Conservation (phyloP, 345 rosid genomes). For the Lenwebbia sp. region DNA sequence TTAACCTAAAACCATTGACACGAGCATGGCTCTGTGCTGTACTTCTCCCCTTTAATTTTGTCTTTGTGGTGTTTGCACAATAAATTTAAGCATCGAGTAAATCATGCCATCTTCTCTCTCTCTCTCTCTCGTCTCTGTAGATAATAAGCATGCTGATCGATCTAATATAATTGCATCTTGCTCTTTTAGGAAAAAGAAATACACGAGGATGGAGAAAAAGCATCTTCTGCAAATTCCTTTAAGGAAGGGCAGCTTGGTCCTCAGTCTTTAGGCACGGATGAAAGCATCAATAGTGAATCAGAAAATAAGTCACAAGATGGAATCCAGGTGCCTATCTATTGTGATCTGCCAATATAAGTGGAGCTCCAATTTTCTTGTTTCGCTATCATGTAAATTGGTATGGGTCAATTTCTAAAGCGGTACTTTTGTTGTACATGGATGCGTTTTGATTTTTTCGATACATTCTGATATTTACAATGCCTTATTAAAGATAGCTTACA, state of each 20-base stretch:
- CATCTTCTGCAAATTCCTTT: slow-evolving; percentile 17
- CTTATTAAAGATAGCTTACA: not conserved
- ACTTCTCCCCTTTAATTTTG: not conserved
- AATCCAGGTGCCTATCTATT: slow-evolving; percentile 35
- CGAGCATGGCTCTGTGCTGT: not conserved
- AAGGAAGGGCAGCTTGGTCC: slow-evolving; percentile 29
- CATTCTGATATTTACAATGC: not conserved
- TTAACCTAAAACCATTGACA: not conserved
- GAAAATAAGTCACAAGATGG: slow-evolving; percentile 29
- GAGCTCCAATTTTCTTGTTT: not conserved
- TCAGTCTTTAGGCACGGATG: slow-evolving; percentile 24
- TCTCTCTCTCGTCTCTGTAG: not conserved
- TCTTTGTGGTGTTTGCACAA: not conserved
- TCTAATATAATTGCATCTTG: not conserved
- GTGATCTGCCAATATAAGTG: not conserved
- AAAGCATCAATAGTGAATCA: slow-evolving; percentile 14
- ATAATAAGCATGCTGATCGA: not conserved
- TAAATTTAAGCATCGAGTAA: not conserved
- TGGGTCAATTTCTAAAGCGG: not conserved
- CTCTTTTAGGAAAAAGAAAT: slow-evolving; percentile 31
- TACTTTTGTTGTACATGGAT: not conserved
- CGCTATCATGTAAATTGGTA: not conserved
- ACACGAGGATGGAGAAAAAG: slow-evolving; percentile 32
- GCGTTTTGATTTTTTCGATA: not conserved
- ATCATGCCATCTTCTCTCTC: not conserved